phyloP scores from a whole-genome alignment of 164 flowering plant species.

The Brasenia schreberi region DNA sequence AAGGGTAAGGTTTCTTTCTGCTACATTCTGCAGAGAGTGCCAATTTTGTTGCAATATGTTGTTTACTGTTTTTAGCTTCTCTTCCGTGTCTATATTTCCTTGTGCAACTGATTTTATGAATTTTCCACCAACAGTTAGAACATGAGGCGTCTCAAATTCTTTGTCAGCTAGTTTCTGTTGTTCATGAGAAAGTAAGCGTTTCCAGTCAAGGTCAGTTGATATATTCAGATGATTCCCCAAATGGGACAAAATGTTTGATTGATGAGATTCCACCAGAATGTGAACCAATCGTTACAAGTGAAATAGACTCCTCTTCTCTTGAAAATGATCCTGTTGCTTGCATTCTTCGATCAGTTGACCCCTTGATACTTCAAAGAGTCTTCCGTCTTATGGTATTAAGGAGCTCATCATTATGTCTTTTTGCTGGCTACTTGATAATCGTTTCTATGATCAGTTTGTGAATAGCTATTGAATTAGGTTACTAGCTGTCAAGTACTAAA shows the following conservation, averaged over 20 bases:
- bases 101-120: neutral
- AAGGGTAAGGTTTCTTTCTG: constrained; percentile 35
- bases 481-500: too few relatives aligned
- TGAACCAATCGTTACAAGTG: neutral
- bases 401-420: constrained; percentile 2
- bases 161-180: constrained; percentile 64
- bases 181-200: constrained; percentile 49
- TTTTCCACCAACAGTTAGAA: constrained; percentile 28
- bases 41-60: neutral
- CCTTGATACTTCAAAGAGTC: constrained; percentile 38
- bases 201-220: constrained; percentile 16
- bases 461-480: too few relatives aligned
- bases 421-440: too few relatives aligned
- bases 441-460: too few relatives aligned
- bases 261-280: constrained; percentile 10
- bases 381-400: constrained; percentile 77
- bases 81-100: neutral
- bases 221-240: constrained; percentile 7
- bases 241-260: constrained; percentile 15
- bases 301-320: constrained; percentile 13
- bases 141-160: constrained; percentile 44
- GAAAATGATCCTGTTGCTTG: constrained; percentile 73
- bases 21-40: neutral
- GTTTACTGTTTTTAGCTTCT: neutral
- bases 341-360: constrained; percentile 46